Evolutionary conservation across 2,329 filamentous ascomycete genomes (phyloP).

Genomic region (Zalaria obscura): DNA sequence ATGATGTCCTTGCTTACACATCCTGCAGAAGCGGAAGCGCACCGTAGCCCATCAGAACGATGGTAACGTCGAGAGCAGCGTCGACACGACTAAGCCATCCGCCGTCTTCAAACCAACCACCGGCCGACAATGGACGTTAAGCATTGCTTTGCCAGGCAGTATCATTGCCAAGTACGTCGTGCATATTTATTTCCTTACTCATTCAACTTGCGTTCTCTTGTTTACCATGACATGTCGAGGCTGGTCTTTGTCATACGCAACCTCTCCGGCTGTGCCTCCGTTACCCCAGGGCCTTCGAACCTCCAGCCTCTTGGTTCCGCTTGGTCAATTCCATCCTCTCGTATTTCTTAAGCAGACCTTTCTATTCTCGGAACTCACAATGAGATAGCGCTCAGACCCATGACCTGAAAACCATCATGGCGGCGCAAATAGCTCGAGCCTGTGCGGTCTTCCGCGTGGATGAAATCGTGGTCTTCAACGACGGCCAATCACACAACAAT

Average conservation of each 20-base stretch:
- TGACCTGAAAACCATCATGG: slow-evolving; percentile 60
- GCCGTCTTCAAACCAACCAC: slow-evolving; percentile 52
- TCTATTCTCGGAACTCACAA: no score
- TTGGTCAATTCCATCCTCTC: no score
- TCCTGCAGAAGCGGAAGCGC: slow-evolving; percentile 14
- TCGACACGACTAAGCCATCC: slow-evolving; percentile 51
- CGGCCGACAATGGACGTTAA: slow-evolving; percentile 59
- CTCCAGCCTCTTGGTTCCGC: no score
- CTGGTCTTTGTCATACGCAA: no score
- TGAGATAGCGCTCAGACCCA: slow-evolving; percentile 48
- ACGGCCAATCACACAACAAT: slow-evolving; percentile 33
- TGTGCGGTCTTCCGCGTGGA: slow-evolving; percentile 74
- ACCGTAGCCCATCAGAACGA: slow-evolving; percentile 10
- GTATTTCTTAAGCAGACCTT: no score
- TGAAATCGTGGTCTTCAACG: slow-evolving; percentile 71
- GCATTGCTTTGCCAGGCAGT: slow-evolving; percentile 64
- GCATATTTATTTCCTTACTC: neutral
- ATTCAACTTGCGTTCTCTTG: slow-evolving; percentile 1
- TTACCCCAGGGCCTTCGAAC: no score
- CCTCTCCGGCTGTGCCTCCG: no score
- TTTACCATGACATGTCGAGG: no score
- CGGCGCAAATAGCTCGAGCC: slow-evolving; percentile 65
- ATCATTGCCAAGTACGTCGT: slow-evolving; percentile 54
- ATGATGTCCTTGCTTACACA: neutral
- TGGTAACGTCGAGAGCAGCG: slow-evolving; percentile 1